These are phyloP conservation scores for Saccharomycopsis oosterbeekiorum DNA, from an alignment of 805 yeast genomes.

Conservation along the genomic window DNA sequence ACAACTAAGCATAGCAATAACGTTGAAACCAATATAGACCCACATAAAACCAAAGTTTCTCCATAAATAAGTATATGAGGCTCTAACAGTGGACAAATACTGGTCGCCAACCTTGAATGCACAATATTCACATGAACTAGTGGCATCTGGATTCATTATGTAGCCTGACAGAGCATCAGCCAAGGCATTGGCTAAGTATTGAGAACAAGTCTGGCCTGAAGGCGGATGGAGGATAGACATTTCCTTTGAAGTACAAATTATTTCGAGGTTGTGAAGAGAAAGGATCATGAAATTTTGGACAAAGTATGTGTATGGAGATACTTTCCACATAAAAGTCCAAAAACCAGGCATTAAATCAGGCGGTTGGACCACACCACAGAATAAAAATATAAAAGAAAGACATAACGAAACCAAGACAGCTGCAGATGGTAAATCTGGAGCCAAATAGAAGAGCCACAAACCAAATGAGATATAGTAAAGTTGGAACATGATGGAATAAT, in stretches of 20 bases:
- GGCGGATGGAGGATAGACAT: constrained; percentile 44
- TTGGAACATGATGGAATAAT: constrained; percentile 40
- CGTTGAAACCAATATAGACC: constrained; percentile 47
- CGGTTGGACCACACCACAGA: constrained; percentile 58
- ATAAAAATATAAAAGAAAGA: constrained; percentile 48
- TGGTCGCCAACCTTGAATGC: constrained; percentile 36
- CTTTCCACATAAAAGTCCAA: constrained; percentile 78
- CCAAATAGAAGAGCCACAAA: constrained; percentile 42
- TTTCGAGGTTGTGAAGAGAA: constrained; percentile 40
- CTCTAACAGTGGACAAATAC: constrained; percentile 34
- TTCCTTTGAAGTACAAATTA: constrained; percentile 42
- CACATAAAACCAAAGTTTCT: constrained; percentile 56
- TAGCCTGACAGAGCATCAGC: constrained; percentile 38
- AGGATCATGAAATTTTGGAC: constrained; percentile 43
- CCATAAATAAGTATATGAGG: constrained; percentile 45
- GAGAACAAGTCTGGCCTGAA: constrained; percentile 52
- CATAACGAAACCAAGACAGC: constrained; percentile 47
- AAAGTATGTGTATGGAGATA: constrained; percentile 64
- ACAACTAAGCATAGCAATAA: constrained; percentile 31
- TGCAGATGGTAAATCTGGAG: constrained; percentile 62
- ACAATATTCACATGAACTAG: constrained; percentile 42
- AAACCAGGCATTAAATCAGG: constrained; percentile 52
- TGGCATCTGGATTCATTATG: constrained; percentile 41
- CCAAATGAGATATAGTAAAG: constrained; percentile 43
- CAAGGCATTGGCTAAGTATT: constrained; percentile 32